Conservation (phyloP, 2,329 filamentous ascomycete species). For the Teratosphaeriaceae sp. region DNA sequence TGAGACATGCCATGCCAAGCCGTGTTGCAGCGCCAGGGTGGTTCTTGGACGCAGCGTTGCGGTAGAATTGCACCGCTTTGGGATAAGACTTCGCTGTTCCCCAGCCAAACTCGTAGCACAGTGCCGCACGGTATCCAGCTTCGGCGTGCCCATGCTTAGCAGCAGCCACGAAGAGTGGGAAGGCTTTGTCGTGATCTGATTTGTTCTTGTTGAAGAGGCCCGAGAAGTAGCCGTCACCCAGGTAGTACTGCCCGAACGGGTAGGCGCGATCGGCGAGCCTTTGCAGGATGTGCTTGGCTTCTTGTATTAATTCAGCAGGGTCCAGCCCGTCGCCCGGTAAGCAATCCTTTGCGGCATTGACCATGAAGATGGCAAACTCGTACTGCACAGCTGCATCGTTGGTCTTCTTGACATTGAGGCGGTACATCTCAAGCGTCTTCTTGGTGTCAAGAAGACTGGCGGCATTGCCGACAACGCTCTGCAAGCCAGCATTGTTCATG, state of each 20-base stretch:
- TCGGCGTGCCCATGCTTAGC: slow-evolving; percentile 97
- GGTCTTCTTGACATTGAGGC: slow-evolving; percentile 94
- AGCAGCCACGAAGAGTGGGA: slow-evolving; percentile 85
- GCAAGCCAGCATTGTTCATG: slow-evolving; percentile 75
- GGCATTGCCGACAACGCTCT: slow-evolving; percentile 75
- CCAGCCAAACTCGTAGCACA: slow-evolving; percentile 99
- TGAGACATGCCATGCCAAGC: slow-evolving; percentile 82
- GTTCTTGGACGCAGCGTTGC: slow-evolving; percentile 82
- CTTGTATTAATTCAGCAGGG: slow-evolving; percentile 63
- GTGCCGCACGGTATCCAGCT: slow-evolving; percentile 83
- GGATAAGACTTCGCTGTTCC: slow-evolving; percentile 82
- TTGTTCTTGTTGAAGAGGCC: slow-evolving; percentile 90
- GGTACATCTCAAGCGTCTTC: slow-evolving; percentile 96
- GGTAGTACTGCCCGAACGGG: slow-evolving; percentile 96
- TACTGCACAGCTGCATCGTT: slow-evolving; percentile 87
- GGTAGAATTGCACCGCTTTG: slow-evolving; percentile 90
- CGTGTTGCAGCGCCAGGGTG: slow-evolving; percentile 94
- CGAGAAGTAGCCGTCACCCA: slow-evolving; percentile 89
- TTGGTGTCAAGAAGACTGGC: slow-evolving; percentile 85
- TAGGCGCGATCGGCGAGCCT: slow-evolving; percentile 80
- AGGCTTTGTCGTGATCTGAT: slow-evolving; percentile 83
- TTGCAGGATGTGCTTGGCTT: slow-evolving; percentile 85
- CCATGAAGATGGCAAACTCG: slow-evolving; percentile 91
- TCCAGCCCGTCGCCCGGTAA: slow-evolving; percentile 37
- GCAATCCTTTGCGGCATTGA: slow-evolving; percentile 78